Conservation (phyloP, 495 filamentous ascomycete genomes). For the Penicillium samsonianum region DNA sequence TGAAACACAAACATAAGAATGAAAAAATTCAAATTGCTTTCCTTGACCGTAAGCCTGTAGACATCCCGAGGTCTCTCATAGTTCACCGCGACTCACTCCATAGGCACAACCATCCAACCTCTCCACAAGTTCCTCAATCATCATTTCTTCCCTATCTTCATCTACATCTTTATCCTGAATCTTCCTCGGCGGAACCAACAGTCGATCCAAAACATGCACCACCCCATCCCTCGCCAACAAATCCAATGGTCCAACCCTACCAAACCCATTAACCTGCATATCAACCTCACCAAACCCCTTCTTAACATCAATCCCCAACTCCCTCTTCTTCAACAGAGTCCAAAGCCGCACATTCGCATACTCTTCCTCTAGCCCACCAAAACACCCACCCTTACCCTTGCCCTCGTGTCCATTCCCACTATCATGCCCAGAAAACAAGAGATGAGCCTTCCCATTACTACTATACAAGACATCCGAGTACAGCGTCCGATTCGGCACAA, state of each 20-base stretch:
- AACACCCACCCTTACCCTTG: slow-evolving; percentile 17
- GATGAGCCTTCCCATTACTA: slow-evolving; percentile 19
- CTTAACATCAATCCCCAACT: slow-evolving; percentile 66
- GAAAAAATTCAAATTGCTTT: slow-evolving; percentile 23
- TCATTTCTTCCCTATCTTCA: slow-evolving; percentile 52
- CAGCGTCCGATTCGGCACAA: slow-evolving; percentile 71
- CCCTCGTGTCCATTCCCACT: slow-evolving; percentile 30
- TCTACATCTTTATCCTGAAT: slow-evolving; percentile 31
- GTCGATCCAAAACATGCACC: slow-evolving; percentile 67
- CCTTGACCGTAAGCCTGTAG: background rate
- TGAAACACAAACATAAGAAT: slow-evolving; percentile 33
- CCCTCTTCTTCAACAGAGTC: slow-evolving; percentile 61
- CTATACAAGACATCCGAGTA: slow-evolving; percentile 68
- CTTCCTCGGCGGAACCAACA: slow-evolving; percentile 73
- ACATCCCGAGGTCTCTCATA: slow-evolving; percentile 13
- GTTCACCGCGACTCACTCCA: slow-evolving; percentile 16
- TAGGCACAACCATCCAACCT: slow-evolving; percentile 51
- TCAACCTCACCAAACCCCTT: slow-evolving; percentile 59
- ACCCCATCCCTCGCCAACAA: slow-evolving; percentile 72
- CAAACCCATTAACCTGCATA: slow-evolving; percentile 72
- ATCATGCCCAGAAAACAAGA: slow-evolving; percentile 6
- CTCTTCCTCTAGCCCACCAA: slow-evolving; percentile 19
- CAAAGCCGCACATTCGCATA: slow-evolving; percentile 62
- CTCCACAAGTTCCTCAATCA: slow-evolving; percentile 63
- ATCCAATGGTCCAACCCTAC: slow-evolving; percentile 61